These are phyloP conservation scores for Verticillium alfalfae DNA, from an alignment of 2,329 filamentous ascomycete species.

Conservation along the genomic window DNA sequence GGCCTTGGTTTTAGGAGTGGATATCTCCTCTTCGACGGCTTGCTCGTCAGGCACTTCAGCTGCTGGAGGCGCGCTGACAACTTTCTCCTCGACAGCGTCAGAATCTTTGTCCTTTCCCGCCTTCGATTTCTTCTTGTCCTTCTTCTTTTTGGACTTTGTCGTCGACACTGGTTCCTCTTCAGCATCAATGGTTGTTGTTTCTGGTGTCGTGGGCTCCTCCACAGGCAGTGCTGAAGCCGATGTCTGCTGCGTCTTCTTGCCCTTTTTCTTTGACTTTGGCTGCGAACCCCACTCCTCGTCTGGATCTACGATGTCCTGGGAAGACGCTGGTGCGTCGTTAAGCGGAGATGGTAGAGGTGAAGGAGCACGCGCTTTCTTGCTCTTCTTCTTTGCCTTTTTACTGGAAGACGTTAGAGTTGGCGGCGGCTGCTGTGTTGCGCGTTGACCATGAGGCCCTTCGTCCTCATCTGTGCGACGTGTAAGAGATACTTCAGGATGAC, in stretches of 20 bases:
- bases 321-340: neutral
- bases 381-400: conserved; percentile 14
- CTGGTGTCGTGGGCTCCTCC: neutral
- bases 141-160: conserved; percentile 7
- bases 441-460: conserved; percentile 3
- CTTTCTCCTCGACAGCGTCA: neutral
- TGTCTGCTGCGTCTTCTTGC: conserved; percentile 8
- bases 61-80: neutral
- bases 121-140: conserved; percentile 11
- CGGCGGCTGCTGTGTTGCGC: conserved; percentile 5
- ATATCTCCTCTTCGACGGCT: neutral
- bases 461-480: neutral
- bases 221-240: neutral
- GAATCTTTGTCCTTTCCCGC: conserved; percentile 3
- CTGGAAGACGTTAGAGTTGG: conserved; percentile 2
- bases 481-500: neutral
- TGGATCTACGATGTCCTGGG: neutral
- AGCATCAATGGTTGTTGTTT: neutral
- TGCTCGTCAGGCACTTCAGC: neutral
- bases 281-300: neutral
- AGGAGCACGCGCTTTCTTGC: conserved; percentile 8
- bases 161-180: conserved; percentile 9
- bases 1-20: neutral
- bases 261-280: conserved; percentile 13
- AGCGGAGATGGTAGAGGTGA: neutral